A percentile compares a stretch with the other conserved stretches of the same genome.
phyloP scores from a whole-genome alignment of 371 early-diverging fungal species.

The Nematocida homosporus region DNA sequence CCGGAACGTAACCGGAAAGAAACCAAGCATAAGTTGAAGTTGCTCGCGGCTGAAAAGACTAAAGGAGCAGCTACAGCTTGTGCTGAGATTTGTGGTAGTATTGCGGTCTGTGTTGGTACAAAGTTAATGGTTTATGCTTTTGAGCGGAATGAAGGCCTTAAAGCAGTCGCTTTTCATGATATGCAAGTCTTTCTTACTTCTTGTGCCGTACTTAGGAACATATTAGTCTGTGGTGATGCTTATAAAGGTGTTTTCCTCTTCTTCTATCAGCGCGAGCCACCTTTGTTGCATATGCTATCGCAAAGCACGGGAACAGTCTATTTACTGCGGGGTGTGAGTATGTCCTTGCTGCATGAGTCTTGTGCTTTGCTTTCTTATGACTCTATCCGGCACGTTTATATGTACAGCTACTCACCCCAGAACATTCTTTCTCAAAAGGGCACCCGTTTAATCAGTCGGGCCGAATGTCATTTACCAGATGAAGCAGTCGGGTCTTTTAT shows the following conservation, averaged over 20 bases:
- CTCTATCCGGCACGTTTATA: conserved; percentile 31
- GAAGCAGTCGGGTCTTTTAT: conserved; percentile 19
- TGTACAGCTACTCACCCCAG: conserved; percentile 64
- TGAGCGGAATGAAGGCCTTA: conserved; percentile 78
- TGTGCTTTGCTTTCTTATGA: conserved; percentile 25
- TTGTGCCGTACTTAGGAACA: conserved; percentile 77
- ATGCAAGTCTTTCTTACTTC: conserved; percentile 80
- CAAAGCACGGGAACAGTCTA: conserved; percentile 43
- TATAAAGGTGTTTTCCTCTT: conserved; percentile 82
- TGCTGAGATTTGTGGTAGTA: conserved; percentile 77
- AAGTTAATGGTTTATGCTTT: conserved; percentile 83
- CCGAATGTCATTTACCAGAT: conserved; percentile 50
- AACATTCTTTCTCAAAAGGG: conserved; percentile 60
- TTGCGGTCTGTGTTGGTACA: conserved; percentile 80
- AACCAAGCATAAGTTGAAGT: conserved; percentile 82
- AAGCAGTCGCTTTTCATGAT: conserved; percentile 89
- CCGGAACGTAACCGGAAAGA: conserved; percentile 87
- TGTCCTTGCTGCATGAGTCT: conserved; percentile 5
- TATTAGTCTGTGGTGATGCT: conserved; percentile 82
- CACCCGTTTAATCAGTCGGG: conserved; percentile 57
- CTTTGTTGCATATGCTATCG: conserved; percentile 74
- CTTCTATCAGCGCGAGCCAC: conserved; percentile 87
- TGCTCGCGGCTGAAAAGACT: conserved; percentile 76
- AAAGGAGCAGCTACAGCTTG: conserved; percentile 86
- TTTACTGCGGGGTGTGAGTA: conserved; percentile 14